Evolutionary conservation across 768 basidiomycete species (phyloP).

Genomic region (Ephemerocybe angulata): DNA sequence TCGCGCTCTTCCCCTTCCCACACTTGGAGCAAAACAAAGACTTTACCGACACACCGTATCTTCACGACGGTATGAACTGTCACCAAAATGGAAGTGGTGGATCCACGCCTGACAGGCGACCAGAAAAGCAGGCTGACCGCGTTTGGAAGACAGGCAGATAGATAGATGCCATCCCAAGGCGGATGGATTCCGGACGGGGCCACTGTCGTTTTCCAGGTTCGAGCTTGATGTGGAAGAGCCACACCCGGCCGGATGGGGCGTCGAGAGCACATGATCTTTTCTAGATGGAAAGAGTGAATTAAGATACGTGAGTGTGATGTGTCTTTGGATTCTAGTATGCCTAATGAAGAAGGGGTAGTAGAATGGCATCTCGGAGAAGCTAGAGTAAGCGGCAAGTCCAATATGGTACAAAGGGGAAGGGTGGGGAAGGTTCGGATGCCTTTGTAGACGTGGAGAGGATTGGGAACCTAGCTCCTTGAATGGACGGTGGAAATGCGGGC

Average conservation of each 20-base stretch:
- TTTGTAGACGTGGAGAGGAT: neutral
- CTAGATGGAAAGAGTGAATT: too few relatives aligned
- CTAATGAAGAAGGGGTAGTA: neutral
- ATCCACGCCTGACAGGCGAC: neutral
- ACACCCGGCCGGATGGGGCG: too few relatives aligned
- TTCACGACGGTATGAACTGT: conserved; percentile 10
- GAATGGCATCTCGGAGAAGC: neutral
- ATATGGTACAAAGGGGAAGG: conserved; percentile 6
- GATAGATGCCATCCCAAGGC: too few relatives aligned
- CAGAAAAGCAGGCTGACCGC: too few relatives aligned
- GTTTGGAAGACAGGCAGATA: too few relatives aligned
- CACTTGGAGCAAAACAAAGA: neutral
- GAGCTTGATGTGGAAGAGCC: too few relatives aligned
- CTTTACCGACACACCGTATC: neutral
- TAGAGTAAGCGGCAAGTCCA: conserved; percentile 1
- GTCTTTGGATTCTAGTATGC: neutral
- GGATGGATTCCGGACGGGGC: too few relatives aligned
- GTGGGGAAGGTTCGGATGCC: conserved; percentile 2
- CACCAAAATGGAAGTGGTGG: conserved; percentile 9
- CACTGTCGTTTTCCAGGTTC: too few relatives aligned
- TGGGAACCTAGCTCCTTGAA: too few relatives aligned
- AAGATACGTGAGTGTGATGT: too few relatives aligned
- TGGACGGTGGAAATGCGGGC: too few relatives aligned
- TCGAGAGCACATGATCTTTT: too few relatives aligned
- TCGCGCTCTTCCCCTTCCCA: neutral